Base-by-base conservation (phyloP, 164 flowering plant species). In the Tinospora cordifolia region DNA sequence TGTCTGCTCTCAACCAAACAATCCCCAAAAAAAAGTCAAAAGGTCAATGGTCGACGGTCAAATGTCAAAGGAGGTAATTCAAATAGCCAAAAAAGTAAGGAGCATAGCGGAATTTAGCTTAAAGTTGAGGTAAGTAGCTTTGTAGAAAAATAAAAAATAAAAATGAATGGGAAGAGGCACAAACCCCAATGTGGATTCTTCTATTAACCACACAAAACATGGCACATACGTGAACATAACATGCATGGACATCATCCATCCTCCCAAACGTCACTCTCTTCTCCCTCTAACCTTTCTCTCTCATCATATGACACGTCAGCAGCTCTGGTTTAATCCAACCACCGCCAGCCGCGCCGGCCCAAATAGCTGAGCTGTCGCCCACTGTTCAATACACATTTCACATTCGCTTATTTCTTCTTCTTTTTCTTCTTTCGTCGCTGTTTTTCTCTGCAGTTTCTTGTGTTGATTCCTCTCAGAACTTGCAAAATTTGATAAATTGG, bases 271-370 rank as follows among this genome's bases (percentile, higher is more conserved):
- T 41, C 46, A 41, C 46, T 40, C 13, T 51, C 24, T 51, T 22
- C 59, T 51, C 59, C n/a, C 3, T 51, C 59, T 51, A 10, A n/a
- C 59, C 4, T 14, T 44, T 14, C 14, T 14, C 14, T 44, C 13
- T 44, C 12, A 11, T 44, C 11, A 54, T 64, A 76, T 78, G 36
- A 30, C 85, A 84, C 83, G 76, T 80, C 81, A 80, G 39, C 49
- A 38, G 17, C 63, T 63, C 63, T 63, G 51, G 41, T 51, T 74
- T 64, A 71, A 79, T 72, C 85, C 85, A 84, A 81, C 83, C 76
- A 84, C 82, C 80, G 69, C 65, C 75, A 76, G 84, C 85, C 85
- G 82, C 78, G 84, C 85, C 85, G 82, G 72, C 74, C 79, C 75
- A 67, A 36, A 51, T 69, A 62, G 77, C 84, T 80, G 80, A 78